These are phyloP conservation scores for Colletotrichum sp. DNA, from an alignment of 2,329 filamentous ascomycete genomes.

Conservation along the genomic window DNA sequence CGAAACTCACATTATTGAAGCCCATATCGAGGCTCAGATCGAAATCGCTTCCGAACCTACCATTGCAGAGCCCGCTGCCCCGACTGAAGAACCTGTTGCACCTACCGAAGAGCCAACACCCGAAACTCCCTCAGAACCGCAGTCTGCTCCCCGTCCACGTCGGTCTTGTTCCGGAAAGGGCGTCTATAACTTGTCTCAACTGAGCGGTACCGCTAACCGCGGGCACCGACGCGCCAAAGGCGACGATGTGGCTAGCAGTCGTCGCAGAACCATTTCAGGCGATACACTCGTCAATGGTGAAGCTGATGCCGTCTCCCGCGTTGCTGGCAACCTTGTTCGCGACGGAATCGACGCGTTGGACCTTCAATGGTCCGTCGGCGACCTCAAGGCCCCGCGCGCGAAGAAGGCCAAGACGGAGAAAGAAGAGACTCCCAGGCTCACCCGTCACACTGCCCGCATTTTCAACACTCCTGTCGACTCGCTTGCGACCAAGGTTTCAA, in stretches of 20 bases:
- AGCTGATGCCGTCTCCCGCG: slow-evolving; percentile 10
- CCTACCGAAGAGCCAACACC: neutral
- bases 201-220: slow-evolving; percentile 66
- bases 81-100: neutral
- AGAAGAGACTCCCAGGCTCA: slow-evolving; percentile 33
- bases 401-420: slow-evolving; percentile 37
- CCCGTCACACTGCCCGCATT: slow-evolving; percentile 49
- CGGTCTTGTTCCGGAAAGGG: slow-evolving; percentile 60
- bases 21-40: slow-evolving; percentile 11
- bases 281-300: slow-evolving; percentile 35
- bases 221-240: slow-evolving; percentile 60
- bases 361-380: slow-evolving; percentile 45
- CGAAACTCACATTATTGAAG: slow-evolving; percentile 10
- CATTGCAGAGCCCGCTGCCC: neutral
- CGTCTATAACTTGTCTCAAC: slow-evolving; percentile 69
- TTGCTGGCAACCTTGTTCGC: slow-evolving; percentile 30
- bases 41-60: neutral
- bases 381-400: slow-evolving; percentile 36
- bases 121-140: slow-evolving; percentile 23
- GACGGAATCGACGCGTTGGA: slow-evolving; percentile 52
- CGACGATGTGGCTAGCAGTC: slow-evolving; percentile 47
- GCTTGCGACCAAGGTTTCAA: slow-evolving; percentile 51
- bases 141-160: slow-evolving; percentile 51
- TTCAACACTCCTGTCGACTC: slow-evolving; percentile 47
- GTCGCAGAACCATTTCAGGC: slow-evolving; percentile 50